Conservation (phyloP, 2,329 filamentous ascomycete species). For the Venturiaceae sp. region DNA sequence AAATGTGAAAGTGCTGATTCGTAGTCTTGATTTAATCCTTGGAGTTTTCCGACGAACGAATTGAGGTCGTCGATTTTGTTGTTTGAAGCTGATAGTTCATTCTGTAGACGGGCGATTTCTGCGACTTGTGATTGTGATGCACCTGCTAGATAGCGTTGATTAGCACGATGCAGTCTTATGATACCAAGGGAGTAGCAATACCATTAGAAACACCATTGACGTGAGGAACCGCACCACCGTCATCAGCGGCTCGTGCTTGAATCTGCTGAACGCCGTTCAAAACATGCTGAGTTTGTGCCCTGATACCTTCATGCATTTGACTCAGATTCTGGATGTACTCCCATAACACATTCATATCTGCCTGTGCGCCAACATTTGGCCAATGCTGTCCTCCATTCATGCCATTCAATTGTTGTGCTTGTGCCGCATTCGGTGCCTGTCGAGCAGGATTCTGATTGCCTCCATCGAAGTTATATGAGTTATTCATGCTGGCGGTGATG, state of each 20-base stretch:
- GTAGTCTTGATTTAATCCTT: constrained; percentile 27
- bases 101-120: constrained; percentile 21
- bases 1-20: constrained; percentile 28
- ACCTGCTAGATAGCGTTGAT: not conserved
- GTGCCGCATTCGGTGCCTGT: constrained; percentile 3
- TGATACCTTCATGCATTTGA: constrained; percentile 28
- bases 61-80: constrained; percentile 17
- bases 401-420: constrained; percentile 7
- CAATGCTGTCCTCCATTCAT: constrained; percentile 5
- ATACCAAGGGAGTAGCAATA: not conserved
- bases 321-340: constrained; percentile 29
- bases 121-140: constrained; percentile 15
- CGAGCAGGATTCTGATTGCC: not conserved
- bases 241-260: constrained; percentile 24
- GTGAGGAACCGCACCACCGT: constrained; percentile 16
- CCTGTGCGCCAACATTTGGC: constrained; percentile 26
- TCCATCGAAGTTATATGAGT: constrained; percentile 1
- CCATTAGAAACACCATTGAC: constrained; percentile 22
- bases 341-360: constrained; percentile 33
- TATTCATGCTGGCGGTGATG: constrained; percentile 1
- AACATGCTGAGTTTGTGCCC: constrained; percentile 25
- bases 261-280: constrained; percentile 26
- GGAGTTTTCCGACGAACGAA: constrained; percentile 17
- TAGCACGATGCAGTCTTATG: constrained; percentile 7
- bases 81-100: constrained; percentile 21